phyloP scores from a whole-genome alignment of 768 basidiomycete species.

The Lyophyllum shimeji region DNA sequence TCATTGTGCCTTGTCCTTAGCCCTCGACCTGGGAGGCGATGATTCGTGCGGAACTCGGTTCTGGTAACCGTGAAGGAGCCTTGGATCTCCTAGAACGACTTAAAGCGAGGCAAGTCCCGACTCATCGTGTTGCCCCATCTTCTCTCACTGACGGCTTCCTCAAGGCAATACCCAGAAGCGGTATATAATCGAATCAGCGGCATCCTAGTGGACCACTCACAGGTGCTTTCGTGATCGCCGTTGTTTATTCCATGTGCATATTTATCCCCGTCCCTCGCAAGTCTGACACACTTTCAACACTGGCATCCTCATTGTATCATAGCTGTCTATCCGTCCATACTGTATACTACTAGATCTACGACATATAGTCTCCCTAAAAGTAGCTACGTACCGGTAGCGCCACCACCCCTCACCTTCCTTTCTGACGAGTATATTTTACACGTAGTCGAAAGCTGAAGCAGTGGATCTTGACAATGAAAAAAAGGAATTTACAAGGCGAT shows the following conservation, averaged over 20 bases:
- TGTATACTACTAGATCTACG: constrained; percentile 5
- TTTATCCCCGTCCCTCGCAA: constrained; percentile 1
- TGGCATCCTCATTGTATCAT: constrained; percentile 16
- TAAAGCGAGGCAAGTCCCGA: constrained; percentile 58
- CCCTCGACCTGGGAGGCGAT: constrained; percentile 96
- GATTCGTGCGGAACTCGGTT: constrained; percentile 87
- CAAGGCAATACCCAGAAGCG: constrained; percentile 73
- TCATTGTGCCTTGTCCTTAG: constrained; percentile 31
- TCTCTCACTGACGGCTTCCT: not conserved
- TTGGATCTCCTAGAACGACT: constrained; percentile 67
- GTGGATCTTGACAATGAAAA: not conserved
- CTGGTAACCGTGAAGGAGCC: constrained; percentile 72
- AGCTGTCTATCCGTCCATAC: constrained; percentile 4
- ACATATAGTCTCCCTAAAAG: constrained; percentile 7
- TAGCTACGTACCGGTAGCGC: constrained; percentile 3
- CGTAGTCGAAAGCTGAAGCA: not conserved
- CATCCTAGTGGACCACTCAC: constrained; percentile 72
- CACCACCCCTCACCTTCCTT: constrained; percentile 8
- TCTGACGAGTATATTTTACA: not conserved
- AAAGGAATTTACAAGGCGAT: constrained; percentile 8
- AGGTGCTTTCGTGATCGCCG: constrained; percentile 35
- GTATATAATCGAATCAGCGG: constrained; percentile 80
- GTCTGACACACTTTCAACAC: not conserved
- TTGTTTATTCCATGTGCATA: not conserved
- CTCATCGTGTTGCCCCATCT: not conserved